phyloP scores from a whole-genome alignment of 1,284 basidiomycete genomes.

The Puccinia polysora region DNA sequence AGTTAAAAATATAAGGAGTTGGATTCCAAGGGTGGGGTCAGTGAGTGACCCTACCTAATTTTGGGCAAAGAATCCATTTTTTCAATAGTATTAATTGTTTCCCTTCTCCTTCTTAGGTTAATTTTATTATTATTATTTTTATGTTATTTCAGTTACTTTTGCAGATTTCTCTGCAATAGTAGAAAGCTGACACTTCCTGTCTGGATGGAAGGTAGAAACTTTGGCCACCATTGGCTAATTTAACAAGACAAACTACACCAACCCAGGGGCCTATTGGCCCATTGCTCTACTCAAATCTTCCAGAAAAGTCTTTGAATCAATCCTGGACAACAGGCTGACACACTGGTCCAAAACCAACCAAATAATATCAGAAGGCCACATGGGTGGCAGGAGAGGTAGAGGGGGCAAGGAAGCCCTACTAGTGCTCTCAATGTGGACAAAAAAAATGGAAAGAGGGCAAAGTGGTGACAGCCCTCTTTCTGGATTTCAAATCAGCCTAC shows the following conservation, averaged over 20 bases:
- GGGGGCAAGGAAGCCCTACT: background rate
- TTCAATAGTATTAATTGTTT: too few relatives aligned
- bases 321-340: background rate
- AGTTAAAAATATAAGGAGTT: too few relatives aligned
- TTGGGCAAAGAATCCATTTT: too few relatives aligned
- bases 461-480: background rate
- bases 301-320: background rate
- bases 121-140: too few relatives aligned
- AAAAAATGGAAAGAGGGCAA: conserved; percentile 8
- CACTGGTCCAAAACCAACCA: background rate
- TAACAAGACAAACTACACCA: background rate
- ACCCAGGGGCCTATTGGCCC: background rate
- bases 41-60: too few relatives aligned
- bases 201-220: background rate
- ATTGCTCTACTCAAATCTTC: conserved; percentile 8
- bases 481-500: conserved; percentile 21
- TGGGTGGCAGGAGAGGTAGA: background rate
- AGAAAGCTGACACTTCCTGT: too few relatives aligned
- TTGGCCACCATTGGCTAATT: background rate
- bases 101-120: too few relatives aligned
- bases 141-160: too few relatives aligned
- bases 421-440: background rate
- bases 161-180: too few relatives aligned
- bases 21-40: too few relatives aligned
- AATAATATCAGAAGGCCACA: background rate